Evolutionary conservation across 345 rosid genomes (phyloP).

Genomic region (Syzygium grande): DNA sequence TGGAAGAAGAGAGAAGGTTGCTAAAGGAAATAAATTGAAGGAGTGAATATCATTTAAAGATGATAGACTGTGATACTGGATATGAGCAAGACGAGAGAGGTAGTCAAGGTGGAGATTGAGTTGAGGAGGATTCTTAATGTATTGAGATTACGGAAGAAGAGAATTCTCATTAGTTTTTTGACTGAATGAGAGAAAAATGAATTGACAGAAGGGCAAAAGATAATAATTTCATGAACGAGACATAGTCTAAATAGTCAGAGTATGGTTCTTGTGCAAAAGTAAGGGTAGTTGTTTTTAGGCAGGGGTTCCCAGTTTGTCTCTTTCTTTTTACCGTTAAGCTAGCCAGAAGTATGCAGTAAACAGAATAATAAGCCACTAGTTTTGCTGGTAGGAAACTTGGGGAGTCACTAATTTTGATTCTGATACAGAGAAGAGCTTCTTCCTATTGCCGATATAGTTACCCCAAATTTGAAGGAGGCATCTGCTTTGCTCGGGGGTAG

Average conservation of each 20-base stretch:
- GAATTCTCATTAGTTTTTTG: neutral
- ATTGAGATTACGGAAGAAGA: neutral
- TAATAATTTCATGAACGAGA: neutral
- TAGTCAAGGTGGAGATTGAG: neutral
- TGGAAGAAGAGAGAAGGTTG: neutral
- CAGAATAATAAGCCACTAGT: neutral
- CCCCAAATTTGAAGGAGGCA: slow-evolving; percentile 92
- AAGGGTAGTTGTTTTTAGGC: neutral
- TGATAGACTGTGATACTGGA: neutral
- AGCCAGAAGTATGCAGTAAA: neutral
- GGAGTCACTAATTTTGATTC: neutral
- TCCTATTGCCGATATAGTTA: slow-evolving; percentile 75
- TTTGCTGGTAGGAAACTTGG: neutral
- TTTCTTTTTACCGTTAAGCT: neutral
- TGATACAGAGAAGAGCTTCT: slow-evolving; percentile 67
- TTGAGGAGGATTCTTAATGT: neutral
- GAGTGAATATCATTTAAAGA: neutral
- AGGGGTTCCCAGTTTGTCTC: neutral
- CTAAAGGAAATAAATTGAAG: neutral
- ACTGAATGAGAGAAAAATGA: neutral
- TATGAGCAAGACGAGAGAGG: neutral
- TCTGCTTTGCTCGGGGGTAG: slow-evolving; percentile 72
- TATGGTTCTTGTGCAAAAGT: neutral
- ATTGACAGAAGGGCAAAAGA: neutral
- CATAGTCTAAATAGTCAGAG: neutral